Evolutionary conservation across 495 filamentous ascomycete species (phyloP).

Genomic region (Cercophora newfieldiana): DNA sequence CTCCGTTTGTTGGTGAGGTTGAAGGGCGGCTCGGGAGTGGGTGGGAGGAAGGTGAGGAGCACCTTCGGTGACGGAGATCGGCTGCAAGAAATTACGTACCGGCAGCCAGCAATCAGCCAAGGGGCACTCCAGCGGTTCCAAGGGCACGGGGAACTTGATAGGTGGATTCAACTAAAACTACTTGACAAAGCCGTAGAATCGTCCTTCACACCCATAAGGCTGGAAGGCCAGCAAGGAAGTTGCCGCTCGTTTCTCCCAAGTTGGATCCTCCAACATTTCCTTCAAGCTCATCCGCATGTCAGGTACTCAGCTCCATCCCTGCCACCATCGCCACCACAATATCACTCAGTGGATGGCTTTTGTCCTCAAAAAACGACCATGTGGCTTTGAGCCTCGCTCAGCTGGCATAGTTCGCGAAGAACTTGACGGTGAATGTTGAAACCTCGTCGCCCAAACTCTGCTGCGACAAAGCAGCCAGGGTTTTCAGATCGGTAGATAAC

Average conservation of each 20-base stretch:
- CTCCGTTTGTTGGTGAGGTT: slow-evolving; percentile 20
- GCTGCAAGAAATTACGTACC: slow-evolving; percentile 41
- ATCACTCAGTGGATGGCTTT: no score
- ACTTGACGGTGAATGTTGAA: no score
- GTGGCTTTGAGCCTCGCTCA: neutral
- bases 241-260: neutral
- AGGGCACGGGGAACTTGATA: slow-evolving; percentile 30
- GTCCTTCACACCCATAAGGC: slow-evolving; percentile 14
- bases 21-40: slow-evolving; percentile 17
- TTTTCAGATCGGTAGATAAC: neutral
- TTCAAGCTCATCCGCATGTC: neutral
- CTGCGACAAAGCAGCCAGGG: neutral
- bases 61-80: slow-evolving; percentile 27
- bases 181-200: slow-evolving; percentile 16
- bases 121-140: slow-evolving; percentile 23
- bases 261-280: neutral
- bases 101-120: slow-evolving; percentile 30
- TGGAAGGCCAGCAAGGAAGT: neutral
- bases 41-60: slow-evolving; percentile 27
- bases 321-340: no score
- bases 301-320: no score
- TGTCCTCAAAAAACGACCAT: neutral
- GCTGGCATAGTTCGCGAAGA: neutral
- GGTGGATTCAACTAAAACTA: slow-evolving; percentile 28
- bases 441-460: neutral